Conservation (phyloP, 495 filamentous ascomycete species). For the Gamarada debralockiae region DNA sequence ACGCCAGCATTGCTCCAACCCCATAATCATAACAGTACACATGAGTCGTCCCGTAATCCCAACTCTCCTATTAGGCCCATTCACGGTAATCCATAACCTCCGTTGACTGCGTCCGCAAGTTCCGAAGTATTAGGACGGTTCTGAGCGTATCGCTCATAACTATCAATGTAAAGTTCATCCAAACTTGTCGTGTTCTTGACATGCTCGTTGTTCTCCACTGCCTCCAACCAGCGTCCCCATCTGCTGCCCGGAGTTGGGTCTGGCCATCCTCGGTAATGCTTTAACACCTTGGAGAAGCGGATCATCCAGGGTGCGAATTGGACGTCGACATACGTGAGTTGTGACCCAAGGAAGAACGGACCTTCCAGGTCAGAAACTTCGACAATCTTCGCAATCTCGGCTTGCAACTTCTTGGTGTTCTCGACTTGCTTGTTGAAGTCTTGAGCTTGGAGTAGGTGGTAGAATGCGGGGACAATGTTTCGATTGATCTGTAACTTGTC, state of each 20-base stretch:
- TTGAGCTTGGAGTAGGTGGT: slow-evolving; percentile 69
- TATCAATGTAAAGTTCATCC: slow-evolving; percentile 71
- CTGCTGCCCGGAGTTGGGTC: slow-evolving; percentile 65
- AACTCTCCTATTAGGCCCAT: no score
- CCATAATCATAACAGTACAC: no score
- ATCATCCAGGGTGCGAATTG: slow-evolving; percentile 88
- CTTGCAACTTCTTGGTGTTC: slow-evolving; percentile 59
- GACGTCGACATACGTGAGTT: slow-evolving; percentile 77
- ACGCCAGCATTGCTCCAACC: no score
- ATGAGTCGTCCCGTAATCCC: no score
- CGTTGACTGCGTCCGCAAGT: slow-evolving; percentile 26
- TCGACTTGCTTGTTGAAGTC: slow-evolving; percentile 60
- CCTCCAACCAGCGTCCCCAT: slow-evolving; percentile 76
- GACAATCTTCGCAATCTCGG: slow-evolving; percentile 69
- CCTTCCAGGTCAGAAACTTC: slow-evolving; percentile 65
- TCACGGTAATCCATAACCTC: slow-evolving; percentile 23
- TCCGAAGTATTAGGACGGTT: slow-evolving; percentile 25
- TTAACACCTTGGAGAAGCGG: slow-evolving; percentile 67
- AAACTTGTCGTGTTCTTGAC: slow-evolving; percentile 75
- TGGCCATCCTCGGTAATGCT: slow-evolving; percentile 77
- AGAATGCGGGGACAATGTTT: slow-evolving; percentile 78
- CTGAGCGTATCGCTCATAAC: slow-evolving; percentile 27
- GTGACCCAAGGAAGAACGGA: slow-evolving; percentile 76
- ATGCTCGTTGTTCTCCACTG: slow-evolving; percentile 70
- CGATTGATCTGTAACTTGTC: slow-evolving; percentile 63